phyloP scores from a whole-genome alignment of 2,329 filamentous ascomycete species.

The Penicillium sp. region DNA sequence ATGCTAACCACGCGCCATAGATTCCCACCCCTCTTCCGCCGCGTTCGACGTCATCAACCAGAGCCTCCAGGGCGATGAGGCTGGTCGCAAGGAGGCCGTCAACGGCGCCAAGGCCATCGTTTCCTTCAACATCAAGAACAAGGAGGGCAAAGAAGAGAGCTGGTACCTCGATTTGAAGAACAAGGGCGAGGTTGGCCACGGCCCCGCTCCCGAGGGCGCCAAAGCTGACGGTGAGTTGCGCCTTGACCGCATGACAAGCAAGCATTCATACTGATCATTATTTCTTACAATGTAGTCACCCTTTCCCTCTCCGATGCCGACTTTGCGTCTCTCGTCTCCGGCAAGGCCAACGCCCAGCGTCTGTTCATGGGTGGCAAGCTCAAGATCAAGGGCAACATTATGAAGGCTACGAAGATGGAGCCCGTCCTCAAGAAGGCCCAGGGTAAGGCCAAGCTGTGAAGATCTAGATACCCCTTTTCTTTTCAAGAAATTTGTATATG shows the following conservation, averaged over 20 bases:
- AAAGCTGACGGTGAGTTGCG: slow-evolving; percentile 74
- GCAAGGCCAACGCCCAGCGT: slow-evolving; percentile 91
- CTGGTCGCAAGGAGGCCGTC: slow-evolving; percentile 81
- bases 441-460: slow-evolving; percentile 72
- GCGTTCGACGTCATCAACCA: slow-evolving; percentile 87
- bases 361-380: slow-evolving; percentile 98
- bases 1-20: slow-evolving; percentile 45
- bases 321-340: slow-evolving; percentile 78
- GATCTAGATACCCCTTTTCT: slow-evolving; percentile 17
- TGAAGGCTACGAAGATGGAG: slow-evolving; percentile 97
- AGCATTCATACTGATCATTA: slow-evolving; percentile 4
- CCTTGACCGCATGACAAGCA: not conserved
- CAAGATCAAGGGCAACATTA: slow-evolving; percentile 96
- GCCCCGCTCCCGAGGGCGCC: slow-evolving; percentile 64
- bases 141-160: slow-evolving; percentile 72
- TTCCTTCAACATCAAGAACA: slow-evolving; percentile 90
- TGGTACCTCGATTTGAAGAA: slow-evolving; percentile 98
- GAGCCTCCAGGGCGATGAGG: slow-evolving; percentile 67
- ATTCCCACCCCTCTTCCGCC: slow-evolving; percentile 82
- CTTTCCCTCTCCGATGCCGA: slow-evolving; percentile 80
- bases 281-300: slow-evolving; percentile 63
- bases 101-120: slow-evolving; percentile 87
- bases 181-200: slow-evolving; percentile 77
- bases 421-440: slow-evolving; percentile 87
- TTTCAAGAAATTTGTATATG: slow-evolving; percentile 15